phyloP scores from a whole-genome alignment of 2,329 filamentous ascomycete genomes.

The Dothideomycetidae sp. region DNA sequence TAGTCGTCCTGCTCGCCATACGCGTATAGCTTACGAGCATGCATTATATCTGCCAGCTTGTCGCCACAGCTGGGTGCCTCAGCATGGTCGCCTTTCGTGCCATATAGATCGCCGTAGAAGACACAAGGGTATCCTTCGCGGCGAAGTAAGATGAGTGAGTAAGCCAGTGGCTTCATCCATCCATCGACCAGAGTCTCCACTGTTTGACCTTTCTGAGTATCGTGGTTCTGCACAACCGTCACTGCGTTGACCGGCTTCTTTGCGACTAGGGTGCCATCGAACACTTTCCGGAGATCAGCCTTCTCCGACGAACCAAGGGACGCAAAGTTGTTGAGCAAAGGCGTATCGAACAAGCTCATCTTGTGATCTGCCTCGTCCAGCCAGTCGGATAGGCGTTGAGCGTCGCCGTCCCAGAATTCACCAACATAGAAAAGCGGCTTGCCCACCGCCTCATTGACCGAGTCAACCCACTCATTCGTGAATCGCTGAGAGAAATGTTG shows the following conservation, averaged over 20 bases:
- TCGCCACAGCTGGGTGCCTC: conserved; percentile 30
- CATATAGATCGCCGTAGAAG: conserved; percentile 59
- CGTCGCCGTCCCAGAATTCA: conserved; percentile 51
- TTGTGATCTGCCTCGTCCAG: conserved; percentile 31
- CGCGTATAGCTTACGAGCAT: conserved; percentile 50
- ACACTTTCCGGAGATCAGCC: conserved; percentile 38
- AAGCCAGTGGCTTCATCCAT: conserved; percentile 59
- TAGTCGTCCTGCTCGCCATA: conserved; percentile 53
- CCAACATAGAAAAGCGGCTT: conserved; percentile 48
- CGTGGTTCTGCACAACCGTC: conserved; percentile 59
- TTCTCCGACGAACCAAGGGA: conserved; percentile 23
- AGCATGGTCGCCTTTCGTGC: conserved; percentile 39
- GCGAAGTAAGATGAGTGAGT: conserved; percentile 55
- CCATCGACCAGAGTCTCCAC: conserved; percentile 47
- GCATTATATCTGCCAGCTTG: conserved; percentile 42
- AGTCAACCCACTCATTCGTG: conserved; percentile 44
- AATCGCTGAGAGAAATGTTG: conserved; percentile 55
- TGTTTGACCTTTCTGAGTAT: conserved; percentile 51
- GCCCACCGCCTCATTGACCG: conserved; percentile 32
- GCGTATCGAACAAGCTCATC: conserved; percentile 46
- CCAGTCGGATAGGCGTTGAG: conserved; percentile 41
- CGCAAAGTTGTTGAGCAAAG: conserved; percentile 54
- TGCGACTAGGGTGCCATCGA: conserved; percentile 45
- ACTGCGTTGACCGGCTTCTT: conserved; percentile 42
- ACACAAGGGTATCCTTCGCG: conserved; percentile 49